Conservation (phyloP, 805 yeast species). For the Schizosaccharomyces lindneri region DNA sequence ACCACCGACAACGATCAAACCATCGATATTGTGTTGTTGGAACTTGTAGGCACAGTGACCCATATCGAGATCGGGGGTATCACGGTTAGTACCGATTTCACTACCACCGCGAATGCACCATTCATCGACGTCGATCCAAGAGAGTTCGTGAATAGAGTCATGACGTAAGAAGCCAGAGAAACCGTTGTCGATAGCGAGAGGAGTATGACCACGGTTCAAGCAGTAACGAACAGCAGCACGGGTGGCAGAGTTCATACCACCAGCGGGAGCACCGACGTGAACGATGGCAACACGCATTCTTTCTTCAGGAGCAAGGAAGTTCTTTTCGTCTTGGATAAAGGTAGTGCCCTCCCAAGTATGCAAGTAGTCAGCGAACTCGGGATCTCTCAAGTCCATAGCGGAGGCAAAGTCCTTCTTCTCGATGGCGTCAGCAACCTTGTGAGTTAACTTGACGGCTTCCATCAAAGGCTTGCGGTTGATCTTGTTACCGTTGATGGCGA, state of each 20-base stretch:
- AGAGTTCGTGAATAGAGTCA: constrained; percentile 49
- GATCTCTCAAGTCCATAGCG: constrained; percentile 70
- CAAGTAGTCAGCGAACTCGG: constrained; percentile 65
- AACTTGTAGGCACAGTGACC: constrained; percentile 84
- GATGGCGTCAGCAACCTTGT: constrained; percentile 78
- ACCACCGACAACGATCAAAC: constrained; percentile 80
- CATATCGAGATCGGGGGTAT: constrained; percentile 56
- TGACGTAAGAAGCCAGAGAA: constrained; percentile 78
- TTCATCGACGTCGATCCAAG: constrained; percentile 68
- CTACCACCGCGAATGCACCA: constrained; percentile 88
- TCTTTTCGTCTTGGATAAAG: constrained; percentile 37
- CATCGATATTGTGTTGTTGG: constrained; percentile 71
- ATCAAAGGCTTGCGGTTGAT: constrained; percentile 63
- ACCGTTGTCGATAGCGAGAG: constrained; percentile 82
- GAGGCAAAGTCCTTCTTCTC: constrained; percentile 50
- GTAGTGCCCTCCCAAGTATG: constrained; percentile 48
- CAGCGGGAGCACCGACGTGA: constrained; percentile 93
- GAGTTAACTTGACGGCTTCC: constrained; percentile 71
- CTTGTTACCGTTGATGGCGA: constrained; percentile 70
- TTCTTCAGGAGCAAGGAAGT: constrained; percentile 31
- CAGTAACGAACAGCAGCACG: constrained; percentile 78
- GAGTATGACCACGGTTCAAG: constrained; percentile 68
- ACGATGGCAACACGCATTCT: constrained; percentile 59
- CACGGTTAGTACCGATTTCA: constrained; percentile 87
- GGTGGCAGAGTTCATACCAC: constrained; percentile 81